Base-by-base conservation (phyloP, 78 protist species). In the Dictyostelium intermedium region DNA sequence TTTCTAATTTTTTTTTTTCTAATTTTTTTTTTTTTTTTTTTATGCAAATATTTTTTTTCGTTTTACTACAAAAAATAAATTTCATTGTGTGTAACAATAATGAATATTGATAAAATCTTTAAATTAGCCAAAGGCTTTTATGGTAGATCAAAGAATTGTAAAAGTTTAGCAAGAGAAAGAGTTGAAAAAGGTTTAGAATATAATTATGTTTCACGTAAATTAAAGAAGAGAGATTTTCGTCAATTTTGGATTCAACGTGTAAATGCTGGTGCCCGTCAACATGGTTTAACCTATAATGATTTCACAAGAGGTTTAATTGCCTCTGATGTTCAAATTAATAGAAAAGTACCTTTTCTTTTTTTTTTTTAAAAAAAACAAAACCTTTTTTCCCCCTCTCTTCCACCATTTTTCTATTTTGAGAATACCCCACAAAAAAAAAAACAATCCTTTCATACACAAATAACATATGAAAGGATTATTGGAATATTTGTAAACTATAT, bases 71-170 rank as follows among this genome's bases (percentile, higher is more conserved):
- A 47, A 47, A 11, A 47, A 47, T 50, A 50, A 50, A 50, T 37
- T 35, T 37, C 70, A 6, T 25, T 79, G 9, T 45, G 25, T 6
- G 5, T 6, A 3, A 79, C 13, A n/a, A 50, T 30, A 60, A 87
- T 87, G 93, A 87, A 87, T 79, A 87, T 87, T 27, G 93, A 87
- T 79, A 82, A 76, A 53, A 78, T 92, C 3, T 92, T 92, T 60
- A 85, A 92, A 60, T 76, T 92, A 34, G 89, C 96, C 11, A 92
- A 83, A 47, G 96, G 96, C 5, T 92, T 45, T 84, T 85, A 50
- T 80, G 96, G 96, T 10, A 69, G 96, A 82, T 84, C 92, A 74
- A 92, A 92, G 66, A 92, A 92, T 56, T 84, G 91, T 85, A 79
- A 92, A 66, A 83, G 91, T 41, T 78, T 92, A 41, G 96, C 96